Conservation (phyloP, 805 yeast genomes). For the Zygosaccharomyces rouxii region DNA sequence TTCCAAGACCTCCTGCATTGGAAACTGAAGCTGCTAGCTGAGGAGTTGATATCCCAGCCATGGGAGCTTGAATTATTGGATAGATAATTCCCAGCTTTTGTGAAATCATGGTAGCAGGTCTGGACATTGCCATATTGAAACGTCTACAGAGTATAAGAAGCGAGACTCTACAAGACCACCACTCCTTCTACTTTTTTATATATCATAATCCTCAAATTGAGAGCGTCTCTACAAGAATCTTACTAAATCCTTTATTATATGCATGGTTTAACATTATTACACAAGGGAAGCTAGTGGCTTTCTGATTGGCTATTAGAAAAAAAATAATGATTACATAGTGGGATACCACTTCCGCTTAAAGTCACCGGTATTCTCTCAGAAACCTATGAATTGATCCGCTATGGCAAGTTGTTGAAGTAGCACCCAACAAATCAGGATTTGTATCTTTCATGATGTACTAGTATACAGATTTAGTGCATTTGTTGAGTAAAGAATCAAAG, state of each 20-base stretch:
- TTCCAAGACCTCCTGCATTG: constrained; percentile 48
- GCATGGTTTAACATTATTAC: neutral
- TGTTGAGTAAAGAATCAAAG: neutral
- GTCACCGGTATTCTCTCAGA: neutral
- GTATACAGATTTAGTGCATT: constrained; percentile 6
- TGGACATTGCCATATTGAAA: neutral
- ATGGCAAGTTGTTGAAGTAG: constrained; percentile 15
- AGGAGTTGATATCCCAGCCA: constrained; percentile 53
- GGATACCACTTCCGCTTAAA: neutral
- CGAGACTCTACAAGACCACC: no score
- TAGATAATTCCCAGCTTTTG: constrained; percentile 31
- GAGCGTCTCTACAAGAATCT: neutral
- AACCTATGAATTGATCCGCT: constrained; percentile 11
- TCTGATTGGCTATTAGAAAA: neutral
- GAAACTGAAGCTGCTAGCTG: constrained; percentile 42
- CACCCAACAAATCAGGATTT: constrained; percentile 11
- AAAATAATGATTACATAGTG: neutral
- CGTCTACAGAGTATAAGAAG: neutral
- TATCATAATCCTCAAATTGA: no score
- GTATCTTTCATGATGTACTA: constrained; percentile 14
- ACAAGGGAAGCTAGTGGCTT: neutral
- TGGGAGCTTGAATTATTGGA: constrained; percentile 54
- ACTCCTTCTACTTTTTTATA: no score
- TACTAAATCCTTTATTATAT: neutral
- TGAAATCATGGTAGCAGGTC: constrained; percentile 8